phyloP scores from a whole-genome alignment of 2,329 filamentous ascomycete genomes.

The Penicillium sp. region DNA sequence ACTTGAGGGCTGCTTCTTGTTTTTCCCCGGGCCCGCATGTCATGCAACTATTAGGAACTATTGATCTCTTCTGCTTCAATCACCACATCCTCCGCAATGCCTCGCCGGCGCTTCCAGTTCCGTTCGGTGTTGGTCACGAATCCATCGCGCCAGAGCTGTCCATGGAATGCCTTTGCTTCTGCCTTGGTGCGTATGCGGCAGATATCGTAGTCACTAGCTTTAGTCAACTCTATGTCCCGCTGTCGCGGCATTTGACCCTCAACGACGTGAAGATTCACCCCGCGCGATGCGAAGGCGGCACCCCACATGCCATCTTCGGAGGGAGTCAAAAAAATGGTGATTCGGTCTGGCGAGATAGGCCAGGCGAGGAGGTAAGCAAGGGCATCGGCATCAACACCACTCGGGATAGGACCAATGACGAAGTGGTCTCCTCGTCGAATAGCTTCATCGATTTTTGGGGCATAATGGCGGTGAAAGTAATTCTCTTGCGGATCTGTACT shows the following conservation, averaged over 20 bases:
- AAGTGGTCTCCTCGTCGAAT: slow-evolving; percentile 26
- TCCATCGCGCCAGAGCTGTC: slow-evolving; percentile 26
- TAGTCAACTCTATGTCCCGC: slow-evolving; percentile 39
- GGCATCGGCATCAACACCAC: slow-evolving; percentile 33
- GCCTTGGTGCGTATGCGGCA: slow-evolving; percentile 32
- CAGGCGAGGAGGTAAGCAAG: slow-evolving; percentile 32
- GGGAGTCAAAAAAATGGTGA: slow-evolving; percentile 29
- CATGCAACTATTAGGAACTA: too few relatives aligned
- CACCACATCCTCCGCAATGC: slow-evolving; percentile 18
- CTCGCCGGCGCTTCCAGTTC: slow-evolving; percentile 37
- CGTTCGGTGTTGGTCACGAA: slow-evolving; percentile 41
- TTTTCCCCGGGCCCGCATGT: background rate
- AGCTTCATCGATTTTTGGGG: slow-evolving; percentile 22
- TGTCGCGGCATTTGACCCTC: slow-evolving; percentile 27
- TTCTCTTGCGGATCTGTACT: slow-evolving; percentile 24
- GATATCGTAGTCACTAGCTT: slow-evolving; percentile 39
- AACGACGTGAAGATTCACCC: slow-evolving; percentile 24
- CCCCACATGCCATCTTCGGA: slow-evolving; percentile 29
- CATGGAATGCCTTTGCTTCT: slow-evolving; percentile 35
- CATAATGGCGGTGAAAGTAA: slow-evolving; percentile 39
- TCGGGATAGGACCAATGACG: slow-evolving; percentile 26
- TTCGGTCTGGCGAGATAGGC: slow-evolving; percentile 21
- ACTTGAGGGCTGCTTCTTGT: background rate
- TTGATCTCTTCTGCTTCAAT: slow-evolving; percentile 37
- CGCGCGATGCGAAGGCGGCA: slow-evolving; percentile 5